phyloP scores from a whole-genome alignment of 169 alveolate species.

The Plasmodium reichenowi region DNA sequence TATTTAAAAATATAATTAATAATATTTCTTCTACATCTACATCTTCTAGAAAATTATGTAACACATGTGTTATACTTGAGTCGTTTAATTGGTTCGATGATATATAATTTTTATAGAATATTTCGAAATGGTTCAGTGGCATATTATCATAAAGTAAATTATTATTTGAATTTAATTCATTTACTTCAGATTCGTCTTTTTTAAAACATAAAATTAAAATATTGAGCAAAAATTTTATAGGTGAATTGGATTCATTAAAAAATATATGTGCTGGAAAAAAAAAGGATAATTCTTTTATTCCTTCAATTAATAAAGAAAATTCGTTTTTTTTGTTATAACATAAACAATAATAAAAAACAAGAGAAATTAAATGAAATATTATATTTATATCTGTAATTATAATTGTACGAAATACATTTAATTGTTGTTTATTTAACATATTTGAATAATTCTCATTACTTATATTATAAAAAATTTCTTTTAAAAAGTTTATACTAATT shows the following conservation, averaged over 20 bases:
- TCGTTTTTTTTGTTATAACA: constrained; percentile 14
- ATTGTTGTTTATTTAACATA: constrained; percentile 11
- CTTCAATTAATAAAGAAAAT: constrained; percentile 34
- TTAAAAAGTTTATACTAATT: constrained; percentile 47
- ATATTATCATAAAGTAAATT: neutral
- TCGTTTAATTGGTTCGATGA: neutral
- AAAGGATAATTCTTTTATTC: constrained; percentile 53
- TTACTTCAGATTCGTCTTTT: neutral
- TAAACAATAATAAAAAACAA: constrained; percentile 21
- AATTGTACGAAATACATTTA: constrained; percentile 14
- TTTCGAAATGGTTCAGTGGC: neutral
- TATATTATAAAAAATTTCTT: constrained; percentile 44
- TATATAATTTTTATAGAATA: constrained; percentile 2
- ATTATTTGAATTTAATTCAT: neutral
- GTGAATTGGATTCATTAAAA: constrained; percentile 19
- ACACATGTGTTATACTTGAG: too few relatives aligned
- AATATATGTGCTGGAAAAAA: constrained; percentile 53
- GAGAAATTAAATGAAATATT: constrained; percentile 26
- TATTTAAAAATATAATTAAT: constrained; percentile 33
- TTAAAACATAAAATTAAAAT: constrained; percentile 3
- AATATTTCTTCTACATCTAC: constrained; percentile 12
- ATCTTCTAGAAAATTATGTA: neutral
- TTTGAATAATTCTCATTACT: constrained; percentile 36
- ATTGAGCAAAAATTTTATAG: constrained; percentile 43
- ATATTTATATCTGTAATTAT: constrained; percentile 39